phyloP scores from a whole-genome alignment of 768 basidiomycete species.

The Cystofilobasidium ferigula region DNA sequence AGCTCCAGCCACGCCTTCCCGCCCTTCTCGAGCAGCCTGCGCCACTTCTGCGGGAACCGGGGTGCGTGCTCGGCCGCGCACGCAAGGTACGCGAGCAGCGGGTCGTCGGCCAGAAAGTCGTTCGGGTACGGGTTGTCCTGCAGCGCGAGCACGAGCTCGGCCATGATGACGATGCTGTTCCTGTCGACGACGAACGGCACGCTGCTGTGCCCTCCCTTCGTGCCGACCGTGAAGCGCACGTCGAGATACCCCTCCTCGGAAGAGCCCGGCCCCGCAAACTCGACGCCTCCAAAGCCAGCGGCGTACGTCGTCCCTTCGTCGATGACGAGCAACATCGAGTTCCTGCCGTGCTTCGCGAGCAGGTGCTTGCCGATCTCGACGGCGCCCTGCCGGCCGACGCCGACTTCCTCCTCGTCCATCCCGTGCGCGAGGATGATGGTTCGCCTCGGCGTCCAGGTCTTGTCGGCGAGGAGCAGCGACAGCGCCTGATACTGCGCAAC shows the following conservation, averaged over 20 bases:
- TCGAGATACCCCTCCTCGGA: constrained; percentile 37
- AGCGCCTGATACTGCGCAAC: constrained; percentile 32
- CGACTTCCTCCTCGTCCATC: constrained; percentile 37
- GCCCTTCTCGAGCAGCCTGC: constrained; percentile 28
- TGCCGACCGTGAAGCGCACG: constrained; percentile 34
- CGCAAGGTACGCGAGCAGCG: constrained; percentile 30
- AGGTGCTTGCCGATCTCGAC: constrained; percentile 34
- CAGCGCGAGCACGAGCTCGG: constrained; percentile 30
- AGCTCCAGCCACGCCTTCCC: constrained; percentile 29
- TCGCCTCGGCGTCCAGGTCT: constrained; percentile 27
- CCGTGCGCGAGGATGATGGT: constrained; percentile 36
- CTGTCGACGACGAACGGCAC: constrained; percentile 30
- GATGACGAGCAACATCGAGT: constrained; percentile 34
- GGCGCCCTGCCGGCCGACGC: constrained; percentile 33
- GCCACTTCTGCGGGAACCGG: constrained; percentile 30
- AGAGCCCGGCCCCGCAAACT: constrained; percentile 33
- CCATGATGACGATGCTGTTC: constrained; percentile 34
- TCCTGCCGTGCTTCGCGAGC: constrained; percentile 33
- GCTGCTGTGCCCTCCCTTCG: constrained; percentile 36
- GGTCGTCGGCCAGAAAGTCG: constrained; percentile 33
- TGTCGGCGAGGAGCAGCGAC: constrained; percentile 30
- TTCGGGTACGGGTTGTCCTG: constrained; percentile 34
- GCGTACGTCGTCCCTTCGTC: constrained; percentile 22
- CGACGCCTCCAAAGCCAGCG: constrained; percentile 29
- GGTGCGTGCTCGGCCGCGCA: constrained; percentile 32